Conservation (phyloP, 73 alveolate species). For the Paraurostyla sp. region DNA sequence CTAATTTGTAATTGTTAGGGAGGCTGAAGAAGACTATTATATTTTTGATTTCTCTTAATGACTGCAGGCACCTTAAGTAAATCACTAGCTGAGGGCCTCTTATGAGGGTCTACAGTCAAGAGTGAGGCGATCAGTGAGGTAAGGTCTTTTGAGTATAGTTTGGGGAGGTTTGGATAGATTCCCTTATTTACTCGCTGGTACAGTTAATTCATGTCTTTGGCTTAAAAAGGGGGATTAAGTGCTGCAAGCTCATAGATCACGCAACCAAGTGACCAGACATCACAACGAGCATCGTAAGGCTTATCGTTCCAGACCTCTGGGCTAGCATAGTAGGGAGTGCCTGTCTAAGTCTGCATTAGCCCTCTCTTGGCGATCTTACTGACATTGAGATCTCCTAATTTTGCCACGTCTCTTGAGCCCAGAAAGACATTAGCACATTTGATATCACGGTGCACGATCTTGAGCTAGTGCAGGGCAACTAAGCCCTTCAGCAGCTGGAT, state of each 20-base stretch:
- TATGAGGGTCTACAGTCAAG: constrained; percentile 80
- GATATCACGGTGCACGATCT: constrained; percentile 83
- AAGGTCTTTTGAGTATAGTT: constrained; percentile 76
- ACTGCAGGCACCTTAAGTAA: constrained; percentile 57
- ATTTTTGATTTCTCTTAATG: constrained; percentile 13
- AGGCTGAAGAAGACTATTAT: neutral
- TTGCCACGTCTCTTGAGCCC: constrained; percentile 59
- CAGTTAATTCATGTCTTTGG: constrained; percentile 87
- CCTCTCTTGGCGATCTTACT: constrained; percentile 85
- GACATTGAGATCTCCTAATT: constrained; percentile 94
- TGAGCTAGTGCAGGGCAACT: constrained; percentile 54
- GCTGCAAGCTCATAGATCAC: constrained; percentile 90
- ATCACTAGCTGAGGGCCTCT: constrained; percentile 85
- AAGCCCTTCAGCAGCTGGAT: constrained; percentile 64
- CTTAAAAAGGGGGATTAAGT: constrained; percentile 92
- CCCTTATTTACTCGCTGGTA: constrained; percentile 91
- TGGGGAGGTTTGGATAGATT: constrained; percentile 77
- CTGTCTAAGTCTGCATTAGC: constrained; percentile 87
- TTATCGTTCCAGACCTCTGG: constrained; percentile 93
- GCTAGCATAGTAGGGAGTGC: constrained; percentile 93
- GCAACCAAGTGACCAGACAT: constrained; percentile 95
- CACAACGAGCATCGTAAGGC: constrained; percentile 92
- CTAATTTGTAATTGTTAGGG: constrained; percentile 4
- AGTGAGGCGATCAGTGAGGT: constrained; percentile 68
- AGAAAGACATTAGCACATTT: constrained; percentile 86